Conservation (phyloP, 768 basidiomycete genomes). For the Russula ochroleuca region DNA sequence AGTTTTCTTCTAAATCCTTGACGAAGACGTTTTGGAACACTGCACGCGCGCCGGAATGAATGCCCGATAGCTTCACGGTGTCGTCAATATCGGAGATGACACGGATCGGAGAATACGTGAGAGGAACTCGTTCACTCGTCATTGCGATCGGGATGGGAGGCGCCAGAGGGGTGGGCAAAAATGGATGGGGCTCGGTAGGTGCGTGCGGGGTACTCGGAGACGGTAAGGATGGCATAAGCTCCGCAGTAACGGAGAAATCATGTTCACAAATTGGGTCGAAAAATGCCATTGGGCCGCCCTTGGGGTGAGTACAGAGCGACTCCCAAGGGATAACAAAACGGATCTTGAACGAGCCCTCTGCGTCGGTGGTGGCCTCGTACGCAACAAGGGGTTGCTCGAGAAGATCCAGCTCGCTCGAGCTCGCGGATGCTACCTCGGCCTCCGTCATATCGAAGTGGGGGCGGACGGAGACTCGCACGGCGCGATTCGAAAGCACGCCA, state of each 20-base stretch:
- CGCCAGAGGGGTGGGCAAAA: neutral
- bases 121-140: slow-evolving; percentile 33
- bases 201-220: slow-evolving; percentile 28
- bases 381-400: slow-evolving; percentile 42
- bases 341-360: slow-evolving; percentile 71
- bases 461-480: slow-evolving; percentile 60
- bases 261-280: slow-evolving; percentile 44
- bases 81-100: slow-evolving; percentile 95
- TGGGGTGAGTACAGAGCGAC: slow-evolving; percentile 56
- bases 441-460: slow-evolving; percentile 35
- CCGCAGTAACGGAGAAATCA: slow-evolving; percentile 51
- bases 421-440: slow-evolving; percentile 31
- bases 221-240: slow-evolving; percentile 41
- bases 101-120: slow-evolving; percentile 62
- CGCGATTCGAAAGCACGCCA: slow-evolving; percentile 59
- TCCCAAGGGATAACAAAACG: slow-evolving; percentile 67
- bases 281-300: slow-evolving; percentile 53
- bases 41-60: slow-evolving; percentile 72
- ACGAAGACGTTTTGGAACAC: slow-evolving; percentile 93
- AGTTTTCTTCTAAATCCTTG: slow-evolving; percentile 69
- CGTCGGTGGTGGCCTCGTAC: slow-evolving; percentile 50
- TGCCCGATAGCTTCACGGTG: slow-evolving; percentile 76
- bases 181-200: slow-evolving; percentile 11
- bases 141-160: slow-evolving; percentile 22
- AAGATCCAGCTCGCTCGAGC: slow-evolving; percentile 9